A percentile compares a stretch with the other conserved stretches of the same genome.
phyloP scores from a whole-genome alignment of 176 grass and related monocot species.

The Cenchrus fungigraminus region DNA sequence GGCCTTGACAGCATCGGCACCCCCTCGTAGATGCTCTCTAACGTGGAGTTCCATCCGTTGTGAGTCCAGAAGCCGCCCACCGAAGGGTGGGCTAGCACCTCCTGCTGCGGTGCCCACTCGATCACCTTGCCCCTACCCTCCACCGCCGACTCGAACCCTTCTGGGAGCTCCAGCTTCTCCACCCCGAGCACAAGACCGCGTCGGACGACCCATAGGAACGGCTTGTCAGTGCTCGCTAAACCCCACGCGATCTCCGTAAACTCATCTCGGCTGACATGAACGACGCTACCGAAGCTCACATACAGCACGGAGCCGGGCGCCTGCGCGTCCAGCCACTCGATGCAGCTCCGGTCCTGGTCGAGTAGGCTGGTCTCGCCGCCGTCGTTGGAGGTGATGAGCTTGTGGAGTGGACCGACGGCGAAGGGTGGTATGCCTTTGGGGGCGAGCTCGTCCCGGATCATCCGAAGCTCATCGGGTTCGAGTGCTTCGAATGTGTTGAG shows the following conservation, averaged over 20 bases:
- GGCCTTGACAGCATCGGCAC: conserved; percentile 36
- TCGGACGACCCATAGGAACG: conserved; percentile 35
- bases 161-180: neutral
- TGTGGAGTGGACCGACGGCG: conserved; percentile 22
- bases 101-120: conserved; percentile 41
- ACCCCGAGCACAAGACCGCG: neutral
- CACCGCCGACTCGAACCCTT: neutral
- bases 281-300: conserved; percentile 36
- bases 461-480: neutral
- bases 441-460: neutral
- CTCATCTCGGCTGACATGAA: neutral
- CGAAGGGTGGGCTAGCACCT: conserved; percentile 24
- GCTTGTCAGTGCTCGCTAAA: neutral
- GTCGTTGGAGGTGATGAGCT: neutral
- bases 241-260: neutral
- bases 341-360: conserved; percentile 2
- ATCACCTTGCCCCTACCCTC: conserved; percentile 4
- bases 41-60: conserved; percentile 41
- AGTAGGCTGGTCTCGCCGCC: neutral
- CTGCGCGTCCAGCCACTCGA: conserved; percentile 25
- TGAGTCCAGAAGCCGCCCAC: conserved; percentile 42
- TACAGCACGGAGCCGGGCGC: neutral
- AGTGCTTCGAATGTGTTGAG: conserved; percentile 34
- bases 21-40: conserved; percentile 36
- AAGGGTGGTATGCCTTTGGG: neutral